A percentile compares a stretch with the other conserved stretches of the same genome.
These are phyloP conservation scores for Pythium myriotylum DNA, from an alignment of 352 stramenopile genomes.

Conservation along the genomic window DNA sequence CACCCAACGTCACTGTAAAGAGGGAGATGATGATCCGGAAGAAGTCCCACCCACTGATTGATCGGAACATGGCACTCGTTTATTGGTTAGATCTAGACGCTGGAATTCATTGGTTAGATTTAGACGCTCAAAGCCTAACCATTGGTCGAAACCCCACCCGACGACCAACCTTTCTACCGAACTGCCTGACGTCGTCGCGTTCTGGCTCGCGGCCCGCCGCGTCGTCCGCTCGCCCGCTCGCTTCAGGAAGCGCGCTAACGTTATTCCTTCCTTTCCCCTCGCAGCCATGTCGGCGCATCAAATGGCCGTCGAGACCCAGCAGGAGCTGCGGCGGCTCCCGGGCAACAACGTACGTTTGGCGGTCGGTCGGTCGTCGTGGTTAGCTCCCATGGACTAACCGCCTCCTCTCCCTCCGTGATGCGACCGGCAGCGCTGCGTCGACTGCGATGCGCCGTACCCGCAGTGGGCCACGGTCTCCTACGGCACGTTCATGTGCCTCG, in stretches of 20 bases:
- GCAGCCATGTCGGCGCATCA: constrained; percentile 59
- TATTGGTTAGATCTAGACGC: too few relatives aligned
- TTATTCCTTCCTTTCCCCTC: not conserved
- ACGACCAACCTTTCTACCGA: constrained; percentile 3
- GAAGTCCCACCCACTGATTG: too few relatives aligned
- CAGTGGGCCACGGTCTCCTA: constrained; percentile 95
- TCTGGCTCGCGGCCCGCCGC: constrained; percentile 11
- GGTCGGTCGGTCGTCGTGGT: not conserved
- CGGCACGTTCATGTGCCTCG: constrained; percentile 95
- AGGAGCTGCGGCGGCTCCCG: constrained; percentile 78
- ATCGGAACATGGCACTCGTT: constrained; percentile 32
- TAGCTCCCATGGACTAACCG: constrained; percentile 15
- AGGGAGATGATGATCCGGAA: too few relatives aligned
- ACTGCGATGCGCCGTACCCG: constrained; percentile 94
- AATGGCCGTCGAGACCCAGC: constrained; percentile 85
- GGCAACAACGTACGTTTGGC: constrained; percentile 76
- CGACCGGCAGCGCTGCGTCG: constrained; percentile 82
- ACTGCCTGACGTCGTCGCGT: not conserved
- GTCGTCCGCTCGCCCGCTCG: not conserved
- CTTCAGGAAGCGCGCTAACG: not conserved
- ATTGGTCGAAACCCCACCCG: constrained; percentile 22
- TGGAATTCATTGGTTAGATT: too few relatives aligned
- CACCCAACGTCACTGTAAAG: too few relatives aligned
- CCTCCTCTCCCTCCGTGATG: constrained; percentile 5
- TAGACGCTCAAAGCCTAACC: constrained; percentile 10